Percentiles rank a stretch among this genome's conserved stretches.
Conservation (phyloP, 495 filamentous ascomycete genomes). For the Hypoxylon intermedium region DNA sequence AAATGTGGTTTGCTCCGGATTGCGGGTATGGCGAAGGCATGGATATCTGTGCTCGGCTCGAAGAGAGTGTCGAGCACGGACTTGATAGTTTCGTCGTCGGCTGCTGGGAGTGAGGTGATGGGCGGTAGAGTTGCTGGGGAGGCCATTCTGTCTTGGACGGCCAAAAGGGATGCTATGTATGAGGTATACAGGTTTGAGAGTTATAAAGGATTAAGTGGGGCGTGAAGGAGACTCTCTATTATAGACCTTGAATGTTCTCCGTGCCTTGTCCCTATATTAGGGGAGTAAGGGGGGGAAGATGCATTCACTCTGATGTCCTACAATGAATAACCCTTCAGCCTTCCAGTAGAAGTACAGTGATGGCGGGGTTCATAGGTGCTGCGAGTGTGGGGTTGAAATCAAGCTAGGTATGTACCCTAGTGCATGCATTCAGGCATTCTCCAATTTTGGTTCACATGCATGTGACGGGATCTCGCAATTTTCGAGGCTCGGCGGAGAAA, state of each 20-base stretch:
- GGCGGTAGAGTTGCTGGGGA: constrained; percentile 23
- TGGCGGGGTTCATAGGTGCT: not conserved
- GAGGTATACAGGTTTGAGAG: too few species aligned
- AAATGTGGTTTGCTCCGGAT: constrained; percentile 57
- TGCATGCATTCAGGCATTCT: too few species aligned
- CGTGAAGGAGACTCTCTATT: too few species aligned
- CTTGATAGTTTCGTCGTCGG: constrained; percentile 23
- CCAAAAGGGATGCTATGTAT: not conserved
- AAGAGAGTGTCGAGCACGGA: constrained; percentile 82
- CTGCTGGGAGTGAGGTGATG: constrained; percentile 28
- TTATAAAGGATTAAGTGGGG: too few species aligned
- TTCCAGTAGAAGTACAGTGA: too few species aligned
- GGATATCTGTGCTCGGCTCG: constrained; percentile 79
- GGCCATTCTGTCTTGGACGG: constrained; percentile 8
- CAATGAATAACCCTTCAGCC: too few species aligned
- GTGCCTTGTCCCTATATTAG: too few species aligned
- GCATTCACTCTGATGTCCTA: too few species aligned
- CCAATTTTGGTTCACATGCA: constrained; percentile 4
- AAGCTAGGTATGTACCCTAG: not conserved
- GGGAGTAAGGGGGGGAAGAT: too few species aligned
- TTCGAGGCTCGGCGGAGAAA: not conserved
- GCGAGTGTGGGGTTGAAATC: not conserved
- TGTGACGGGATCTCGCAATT: not conserved
- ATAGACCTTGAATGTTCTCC: too few species aligned
- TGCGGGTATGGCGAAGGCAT: constrained; percentile 70